Conservation (phyloP, 306 rosid species). For the Cajanus cajan region DNA sequence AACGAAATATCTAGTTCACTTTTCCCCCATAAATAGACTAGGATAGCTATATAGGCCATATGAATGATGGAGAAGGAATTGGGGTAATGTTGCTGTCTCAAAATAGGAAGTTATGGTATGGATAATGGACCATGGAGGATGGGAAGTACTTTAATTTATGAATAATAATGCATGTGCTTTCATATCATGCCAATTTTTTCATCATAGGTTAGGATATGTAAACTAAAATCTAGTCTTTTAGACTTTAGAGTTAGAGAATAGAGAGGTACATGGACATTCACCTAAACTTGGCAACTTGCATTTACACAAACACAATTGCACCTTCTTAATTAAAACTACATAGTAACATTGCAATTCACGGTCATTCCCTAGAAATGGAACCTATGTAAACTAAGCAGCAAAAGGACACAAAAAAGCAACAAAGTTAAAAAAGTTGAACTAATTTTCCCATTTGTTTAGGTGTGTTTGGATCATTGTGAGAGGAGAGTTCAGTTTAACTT, state of each 20-base stretch:
- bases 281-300: neutral
- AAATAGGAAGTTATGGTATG: slow-evolving; percentile 15
- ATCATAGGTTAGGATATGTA: neutral
- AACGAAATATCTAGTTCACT: neutral
- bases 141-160: neutral
- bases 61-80: neutral
- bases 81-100: slow-evolving; percentile 27
- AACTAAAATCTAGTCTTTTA: neutral
- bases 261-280: neutral
- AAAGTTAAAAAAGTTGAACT: neutral
- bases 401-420: neutral
- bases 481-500: too few relatives aligned
- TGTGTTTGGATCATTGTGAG: too few relatives aligned
- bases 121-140: slow-evolving; percentile 1
- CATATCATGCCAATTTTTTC: neutral
- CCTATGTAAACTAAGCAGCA: neutral
- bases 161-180: slow-evolving; percentile 5
- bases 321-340: neutral
- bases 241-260: slow-evolving; percentile 1
- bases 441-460: neutral
- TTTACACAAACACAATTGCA: neutral
- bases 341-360: slow-evolving; percentile 2
- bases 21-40: neutral
- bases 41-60: neutral
- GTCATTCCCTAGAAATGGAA: neutral